These are phyloP conservation scores for Amanita exitialis DNA, from an alignment of 768 basidiomycete species.

Conservation along the genomic window DNA sequence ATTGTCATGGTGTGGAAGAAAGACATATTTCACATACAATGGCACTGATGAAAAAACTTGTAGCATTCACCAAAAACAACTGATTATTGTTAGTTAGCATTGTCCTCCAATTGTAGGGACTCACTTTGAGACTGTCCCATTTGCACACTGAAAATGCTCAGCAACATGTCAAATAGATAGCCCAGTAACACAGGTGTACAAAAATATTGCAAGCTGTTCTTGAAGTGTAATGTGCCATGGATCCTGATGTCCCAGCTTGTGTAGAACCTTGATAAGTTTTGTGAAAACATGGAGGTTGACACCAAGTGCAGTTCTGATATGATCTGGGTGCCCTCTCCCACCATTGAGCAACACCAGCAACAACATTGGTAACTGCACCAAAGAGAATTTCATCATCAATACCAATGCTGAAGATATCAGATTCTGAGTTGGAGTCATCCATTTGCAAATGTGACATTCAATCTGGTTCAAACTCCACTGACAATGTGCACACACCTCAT, in stretches of 20 bases:
- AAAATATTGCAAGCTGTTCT: slow-evolving; percentile 19
- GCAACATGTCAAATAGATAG: slow-evolving; percentile 12
- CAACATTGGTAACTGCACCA: too few relatives aligned
- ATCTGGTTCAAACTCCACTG: not conserved
- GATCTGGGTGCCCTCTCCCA: not conserved
- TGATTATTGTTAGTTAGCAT: not conserved
- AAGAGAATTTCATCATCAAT: too few relatives aligned
- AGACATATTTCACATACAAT: not conserved
- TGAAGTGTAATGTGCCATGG: slow-evolving; percentile 1
- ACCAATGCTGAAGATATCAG: too few relatives aligned
- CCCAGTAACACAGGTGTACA: slow-evolving; percentile 15
- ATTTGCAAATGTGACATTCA: too few relatives aligned
- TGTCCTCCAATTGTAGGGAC: not conserved
- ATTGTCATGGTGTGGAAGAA: not conserved
- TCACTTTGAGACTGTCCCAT: slow-evolving; percentile 19
- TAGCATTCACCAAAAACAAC: not conserved
- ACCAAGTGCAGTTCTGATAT: not conserved
- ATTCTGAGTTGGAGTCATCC: too few relatives aligned
- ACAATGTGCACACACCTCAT: too few relatives aligned
- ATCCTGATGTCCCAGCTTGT: slow-evolving; percentile 2
- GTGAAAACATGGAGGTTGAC: not conserved
- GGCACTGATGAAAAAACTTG: not conserved
- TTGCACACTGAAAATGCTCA: slow-evolving; percentile 19
- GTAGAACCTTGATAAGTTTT: not conserved
- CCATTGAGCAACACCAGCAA: too few relatives aligned